Evolutionary conservation across 805 yeast species (phyloP).

Genomic region (Wickerhamomyces mucosus): DNA sequence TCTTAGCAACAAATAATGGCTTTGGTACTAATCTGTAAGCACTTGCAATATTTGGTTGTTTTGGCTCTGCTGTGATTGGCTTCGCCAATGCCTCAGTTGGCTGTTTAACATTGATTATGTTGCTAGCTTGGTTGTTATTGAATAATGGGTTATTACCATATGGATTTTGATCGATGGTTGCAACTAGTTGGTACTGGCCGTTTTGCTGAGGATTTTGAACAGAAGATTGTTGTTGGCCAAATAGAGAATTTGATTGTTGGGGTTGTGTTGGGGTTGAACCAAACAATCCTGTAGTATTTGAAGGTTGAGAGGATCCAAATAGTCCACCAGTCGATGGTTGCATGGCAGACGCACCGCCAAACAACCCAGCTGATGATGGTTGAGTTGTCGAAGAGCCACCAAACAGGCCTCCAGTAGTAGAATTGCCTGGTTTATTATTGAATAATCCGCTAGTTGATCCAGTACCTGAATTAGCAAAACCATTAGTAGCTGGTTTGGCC

Average conservation of each 20-base stretch:
- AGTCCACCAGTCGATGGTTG: slow-evolving; percentile 14
- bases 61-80: slow-evolving; percentile 41
- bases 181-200: slow-evolving; percentile 18
- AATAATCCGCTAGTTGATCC: slow-evolving; percentile 4
- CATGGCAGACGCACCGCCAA: slow-evolving; percentile 12
- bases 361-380: slow-evolving; percentile 25
- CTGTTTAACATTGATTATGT: slow-evolving; percentile 28
- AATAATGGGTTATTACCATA: slow-evolving; percentile 76
- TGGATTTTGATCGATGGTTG: slow-evolving; percentile 45
- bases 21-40: slow-evolving; percentile 61
- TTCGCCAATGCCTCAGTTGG: slow-evolving; percentile 34
- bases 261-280: slow-evolving; percentile 21
- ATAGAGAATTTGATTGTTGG: slow-evolving; percentile 6
- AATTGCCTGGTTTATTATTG: slow-evolving; percentile 27
- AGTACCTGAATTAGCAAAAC: slow-evolving; percentile 10
- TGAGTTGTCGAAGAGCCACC: slow-evolving; percentile 13
- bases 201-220: slow-evolving; percentile 8
- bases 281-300: slow-evolving; percentile 19
- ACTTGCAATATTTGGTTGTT: slow-evolving; percentile 47
- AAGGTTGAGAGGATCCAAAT: slow-evolving; percentile 12
- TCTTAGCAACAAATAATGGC: slow-evolving; percentile 34
- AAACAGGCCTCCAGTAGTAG: slow-evolving; percentile 23
- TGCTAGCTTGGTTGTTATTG: slow-evolving; percentile 24
- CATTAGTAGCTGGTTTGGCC: slow-evolving; percentile 8
- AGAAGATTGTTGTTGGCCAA: slow-evolving; percentile 15